Conservation (phyloP, 257 asterid genomes). For the Haberlea rhodopensis region DNA sequence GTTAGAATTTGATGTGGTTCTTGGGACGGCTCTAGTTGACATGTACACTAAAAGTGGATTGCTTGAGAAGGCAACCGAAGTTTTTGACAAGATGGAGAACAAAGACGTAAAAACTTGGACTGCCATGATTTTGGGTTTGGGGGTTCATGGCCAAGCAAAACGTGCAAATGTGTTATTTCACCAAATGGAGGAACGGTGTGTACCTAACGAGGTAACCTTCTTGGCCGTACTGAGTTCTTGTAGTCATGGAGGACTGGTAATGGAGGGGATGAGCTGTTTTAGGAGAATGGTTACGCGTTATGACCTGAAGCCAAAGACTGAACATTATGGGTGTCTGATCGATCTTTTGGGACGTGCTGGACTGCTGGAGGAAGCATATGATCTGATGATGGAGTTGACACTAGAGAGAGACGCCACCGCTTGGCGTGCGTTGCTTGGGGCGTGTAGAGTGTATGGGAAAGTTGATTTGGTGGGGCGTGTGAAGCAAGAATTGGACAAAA, state of each 20-base stretch:
- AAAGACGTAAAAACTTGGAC: conserved; percentile 65
- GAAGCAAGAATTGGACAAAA: conserved; percentile 38
- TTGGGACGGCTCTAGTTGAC: conserved; percentile 53
- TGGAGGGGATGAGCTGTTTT: conserved; percentile 44
- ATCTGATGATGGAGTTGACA: conserved; percentile 44
- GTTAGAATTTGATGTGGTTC: conserved; percentile 44
- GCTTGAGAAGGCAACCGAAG: conserved; percentile 44
- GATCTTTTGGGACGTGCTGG: conserved; percentile 70
- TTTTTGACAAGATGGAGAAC: conserved; percentile 37
- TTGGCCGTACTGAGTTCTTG: conserved; percentile 58
- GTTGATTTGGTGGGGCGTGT: conserved; percentile 48
- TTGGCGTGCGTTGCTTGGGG: conserved; percentile 65
- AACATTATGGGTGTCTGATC: conserved; percentile 62
- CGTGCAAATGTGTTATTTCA: conserved; percentile 38
- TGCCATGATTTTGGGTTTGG: conserved; percentile 54
- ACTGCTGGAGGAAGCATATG: conserved; percentile 50
- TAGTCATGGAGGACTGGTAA: conserved; percentile 62
- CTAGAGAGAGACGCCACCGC: conserved; percentile 53
- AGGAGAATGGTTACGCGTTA: conserved; percentile 51
- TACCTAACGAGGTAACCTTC: conserved; percentile 66
- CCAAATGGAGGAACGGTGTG: conserved; percentile 54
- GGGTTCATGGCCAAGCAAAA: conserved; percentile 47
- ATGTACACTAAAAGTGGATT: conserved; percentile 62
- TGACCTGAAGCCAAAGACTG: conserved; percentile 44
- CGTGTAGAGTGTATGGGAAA: conserved; percentile 58